Evolutionary conservation across 1,284 basidiomycete species (phyloP), one percentile per base, ranked within the genome.

Genomic region (Sporisorium sorghi): DNA sequence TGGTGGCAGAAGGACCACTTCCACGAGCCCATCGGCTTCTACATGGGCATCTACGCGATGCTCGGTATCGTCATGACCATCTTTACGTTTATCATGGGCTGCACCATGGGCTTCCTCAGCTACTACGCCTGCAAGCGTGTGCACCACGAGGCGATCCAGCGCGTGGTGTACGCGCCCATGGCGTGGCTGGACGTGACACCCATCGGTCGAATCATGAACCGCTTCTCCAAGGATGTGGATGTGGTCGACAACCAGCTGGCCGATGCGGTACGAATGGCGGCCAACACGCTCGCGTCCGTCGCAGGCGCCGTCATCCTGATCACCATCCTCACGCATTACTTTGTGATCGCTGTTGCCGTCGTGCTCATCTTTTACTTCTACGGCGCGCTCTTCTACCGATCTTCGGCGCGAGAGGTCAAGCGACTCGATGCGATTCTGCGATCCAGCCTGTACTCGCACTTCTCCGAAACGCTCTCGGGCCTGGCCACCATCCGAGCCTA

Each of bases 321-420:
- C 67, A 88, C 90, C 0, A 87, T 91, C 26, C 85, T 91, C 8
- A 89, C 90, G 72, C 89, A 90, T 70, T 92, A 91, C 85, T 92
- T 92, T 47, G 58, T 73, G 11, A 68, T 74, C 88, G 90, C 82
- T 87, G 90, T 84, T 3, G 82, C 76, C 7, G 72, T 67, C 35
- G 55, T 84, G 14, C 63, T 82, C 32, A 47, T 83, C 30, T 77
- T 82, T 52, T 83, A 83, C 62, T 80, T 67, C 58, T 69, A 73
- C 30, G 74, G 77, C 56, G 91, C 92, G 7, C 84, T 88, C 5
- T 96, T 95, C 86, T 97, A 97, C 84, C 90, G 93, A 42, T 88
- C 91, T 1, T 93, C 91, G 79, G 93, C 94, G 4, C 88, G 94
- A 78, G 94, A 97, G 84, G 87, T 97, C 75, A 97, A 97, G 88